Base-by-base conservation (phyloP, 116 monocot genomes). In the Cymodocea nodosa region DNA sequence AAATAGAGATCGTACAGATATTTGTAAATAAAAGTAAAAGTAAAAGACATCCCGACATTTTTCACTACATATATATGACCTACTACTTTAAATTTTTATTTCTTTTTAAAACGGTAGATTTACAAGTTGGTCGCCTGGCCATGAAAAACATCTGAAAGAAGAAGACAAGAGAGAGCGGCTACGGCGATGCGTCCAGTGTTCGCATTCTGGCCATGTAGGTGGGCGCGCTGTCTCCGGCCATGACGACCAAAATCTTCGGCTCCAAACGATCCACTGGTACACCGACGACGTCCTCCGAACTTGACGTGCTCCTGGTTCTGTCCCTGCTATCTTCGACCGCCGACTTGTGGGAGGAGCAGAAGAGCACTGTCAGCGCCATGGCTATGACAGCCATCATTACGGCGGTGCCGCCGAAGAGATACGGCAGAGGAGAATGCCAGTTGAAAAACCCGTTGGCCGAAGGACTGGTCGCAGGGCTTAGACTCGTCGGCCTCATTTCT, bases 171-270 rank as follows among this genome's bases (percentile, higher is more conserved):
- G 12, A 44, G 2, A 70, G 13, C 14, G 20, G 58, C 18, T 53
- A 58, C 7, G 57, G 44, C 19, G 40, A 50, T 30, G 30, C 1
- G 40, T 51, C 44, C 23, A 68, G 56, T 22, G 12, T 2, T 6
- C 23, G 68, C 2, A 49, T 64, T 50, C 35, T 71, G 19, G 77
- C 77, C n/a, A 61, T 15, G 63, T 55, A 77, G 5, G 37, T 77
- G 3, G 77, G 77, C 2, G 54, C 6, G 51, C 50, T 70, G 52
- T 77, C 77, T 39, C 77, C 77, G 51, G 77, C 71, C 77, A 77
- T 77, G 52, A 77, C 49, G 13, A 71, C 71, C 22, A 77, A 52
- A 44, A 71, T 49, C 54, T 50, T 71, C 4, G 62, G 71, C 67
- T 77, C 77, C 17, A 35, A 19, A 17, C 30, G 30, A 30, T 77